Base-by-base conservation (phyloP, 768 basidiomycete species). In the Baorangia bicolor region DNA sequence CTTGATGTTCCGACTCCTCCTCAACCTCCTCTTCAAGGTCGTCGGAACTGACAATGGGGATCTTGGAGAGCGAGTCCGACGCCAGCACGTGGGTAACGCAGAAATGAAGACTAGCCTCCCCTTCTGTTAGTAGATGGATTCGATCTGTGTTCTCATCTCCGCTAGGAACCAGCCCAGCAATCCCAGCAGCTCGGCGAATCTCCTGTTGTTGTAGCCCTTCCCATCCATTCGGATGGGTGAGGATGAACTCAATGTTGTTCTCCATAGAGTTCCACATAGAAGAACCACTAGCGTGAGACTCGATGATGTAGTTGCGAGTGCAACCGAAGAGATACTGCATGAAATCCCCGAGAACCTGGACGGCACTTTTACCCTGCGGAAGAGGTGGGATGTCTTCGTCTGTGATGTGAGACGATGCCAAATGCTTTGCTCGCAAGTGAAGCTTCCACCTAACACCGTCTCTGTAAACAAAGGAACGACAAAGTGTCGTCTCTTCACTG, bases 371-470 rank as follows among this genome's bases (percentile, higher is more conserved):
- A 1, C 59, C 53, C 11, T 14, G 25, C 2, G 68, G 68, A 41
- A 69, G 68, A 10, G 65, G 51, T 0, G 58, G 55, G 28, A 66
- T 57, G 13, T 66, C 59, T n/a, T 51, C 56, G 12, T 58, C 56
- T 27, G 42, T 53, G 42, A 67, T 64, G n/a, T 66, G 64, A 20
- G 62, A 64, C 14, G 63, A 58, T 7, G 55, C 41, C 14, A 67
- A 30, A 13, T 64, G 57, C 18, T 64, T 64, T 20, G 73, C 59
- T 14, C 66, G 65, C 59, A 78, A 51, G 64, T 76, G 63, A 62
- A 77, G 63, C 40, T 76, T 53, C 63, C 75, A 66, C 57, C 61
- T 77, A 21, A 6, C 11, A 27, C 8, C 8, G 5, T 13, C 6
- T 18, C 2, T 42, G 13, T 55, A 31, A 40, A 41, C n/a, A n/a